These are phyloP conservation scores for Colletotrichum sp. DNA, from an alignment of 2,329 filamentous ascomycete species.

Conservation along the genomic window DNA sequence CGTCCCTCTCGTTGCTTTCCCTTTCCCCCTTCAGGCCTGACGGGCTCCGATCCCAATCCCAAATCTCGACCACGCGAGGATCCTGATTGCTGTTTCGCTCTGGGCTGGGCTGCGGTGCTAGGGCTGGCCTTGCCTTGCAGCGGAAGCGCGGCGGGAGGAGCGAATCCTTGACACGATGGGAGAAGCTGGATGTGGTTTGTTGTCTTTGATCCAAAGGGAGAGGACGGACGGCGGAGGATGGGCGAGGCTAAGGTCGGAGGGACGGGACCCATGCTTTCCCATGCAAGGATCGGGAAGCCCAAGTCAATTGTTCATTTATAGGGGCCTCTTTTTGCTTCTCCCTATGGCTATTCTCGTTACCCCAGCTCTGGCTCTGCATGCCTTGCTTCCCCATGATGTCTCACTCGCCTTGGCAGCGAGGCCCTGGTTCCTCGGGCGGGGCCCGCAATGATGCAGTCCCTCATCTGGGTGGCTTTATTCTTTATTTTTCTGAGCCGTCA, in stretches of 20 bases:
- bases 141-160: neutral
- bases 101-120: neutral
- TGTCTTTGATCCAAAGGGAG: slow-evolving; percentile 15
- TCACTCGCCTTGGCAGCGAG: neutral
- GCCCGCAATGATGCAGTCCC: neutral
- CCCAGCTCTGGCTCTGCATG: slow-evolving; percentile 16
- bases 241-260: neutral
- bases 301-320: slow-evolving; percentile 13
- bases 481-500: neutral
- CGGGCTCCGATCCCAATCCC: neutral
- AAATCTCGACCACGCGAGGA: neutral
- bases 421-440: neutral
- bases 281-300: neutral
- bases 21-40: neutral
- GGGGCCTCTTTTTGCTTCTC: slow-evolving; percentile 1
- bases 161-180: neutral
- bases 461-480: neutral
- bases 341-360: slow-evolving; percentile 7
- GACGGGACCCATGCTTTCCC: neutral
- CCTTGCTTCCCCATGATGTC: slow-evolving; percentile 1
- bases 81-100: neutral
- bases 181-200: neutral
- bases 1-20: neutral
- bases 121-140: neutral
- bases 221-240: neutral